These are phyloP conservation scores for Schizophyllum amplum DNA, from an alignment of 1,284 basidiomycete species.

Conservation along the genomic window DNA sequence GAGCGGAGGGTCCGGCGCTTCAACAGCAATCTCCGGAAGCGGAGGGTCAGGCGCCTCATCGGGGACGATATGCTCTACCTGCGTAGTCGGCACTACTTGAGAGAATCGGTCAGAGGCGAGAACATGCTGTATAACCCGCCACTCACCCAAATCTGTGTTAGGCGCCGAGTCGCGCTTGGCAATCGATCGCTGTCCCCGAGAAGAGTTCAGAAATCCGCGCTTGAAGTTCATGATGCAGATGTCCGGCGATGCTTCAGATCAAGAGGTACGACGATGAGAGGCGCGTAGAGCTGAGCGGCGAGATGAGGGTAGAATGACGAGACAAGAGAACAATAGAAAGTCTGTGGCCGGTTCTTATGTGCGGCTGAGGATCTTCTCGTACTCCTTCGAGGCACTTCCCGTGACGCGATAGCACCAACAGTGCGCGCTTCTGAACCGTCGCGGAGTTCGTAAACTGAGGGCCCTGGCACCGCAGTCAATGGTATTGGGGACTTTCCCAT, in stretches of 20 bases:
- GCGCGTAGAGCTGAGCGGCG: background rate
- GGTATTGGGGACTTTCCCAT: background rate
- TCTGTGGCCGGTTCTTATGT: too few relatives aligned
- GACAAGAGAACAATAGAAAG: too few relatives aligned
- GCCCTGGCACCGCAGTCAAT: too few relatives aligned
- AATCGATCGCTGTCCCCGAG: background rate
- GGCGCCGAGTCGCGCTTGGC: too few relatives aligned
- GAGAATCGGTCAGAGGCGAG: background rate
- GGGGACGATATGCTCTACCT: too few relatives aligned
- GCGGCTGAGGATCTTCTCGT: too few relatives aligned
- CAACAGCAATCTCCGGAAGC: too few relatives aligned
- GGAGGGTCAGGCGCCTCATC: too few relatives aligned
- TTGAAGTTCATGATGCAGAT: background rate
- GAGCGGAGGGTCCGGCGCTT: too few relatives aligned
- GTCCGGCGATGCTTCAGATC: background rate
- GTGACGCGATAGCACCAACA: background rate
- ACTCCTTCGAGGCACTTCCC: background rate
- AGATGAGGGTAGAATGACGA: background rate
- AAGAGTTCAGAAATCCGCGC: background rate
- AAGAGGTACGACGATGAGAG: background rate
- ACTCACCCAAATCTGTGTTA: background rate
- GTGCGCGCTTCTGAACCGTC: background rate
- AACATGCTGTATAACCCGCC: background rate
- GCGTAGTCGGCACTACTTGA: background rate
- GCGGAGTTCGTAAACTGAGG: background rate